Evolutionary conservation across 1,284 basidiomycete species (phyloP).

Genomic region (Exobasidium cylindrosporum): DNA sequence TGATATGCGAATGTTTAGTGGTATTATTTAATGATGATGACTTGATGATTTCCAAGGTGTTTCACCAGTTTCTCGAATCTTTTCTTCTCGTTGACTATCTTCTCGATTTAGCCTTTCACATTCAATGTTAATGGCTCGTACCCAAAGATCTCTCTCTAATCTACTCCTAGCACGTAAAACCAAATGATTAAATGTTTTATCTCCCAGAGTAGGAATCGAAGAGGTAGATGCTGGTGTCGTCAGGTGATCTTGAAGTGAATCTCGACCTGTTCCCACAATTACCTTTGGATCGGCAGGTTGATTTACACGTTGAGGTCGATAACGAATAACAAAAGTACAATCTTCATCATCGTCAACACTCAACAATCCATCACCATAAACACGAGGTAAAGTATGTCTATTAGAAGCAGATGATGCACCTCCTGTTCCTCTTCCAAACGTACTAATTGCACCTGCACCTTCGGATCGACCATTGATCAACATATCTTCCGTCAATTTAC

Average conservation of each 20-base stretch:
- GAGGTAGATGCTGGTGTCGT: slow-evolving; percentile 9
- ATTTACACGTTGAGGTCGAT: slow-evolving; percentile 35
- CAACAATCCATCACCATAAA: slow-evolving; percentile 47
- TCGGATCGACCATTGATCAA: slow-evolving; percentile 35
- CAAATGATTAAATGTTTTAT: slow-evolving; percentile 63
- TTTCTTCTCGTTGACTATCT: slow-evolving; percentile 47
- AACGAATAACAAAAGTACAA: slow-evolving; percentile 52
- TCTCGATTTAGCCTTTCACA: slow-evolving; percentile 67
- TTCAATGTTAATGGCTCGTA: slow-evolving; percentile 76
- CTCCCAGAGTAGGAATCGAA: slow-evolving; percentile 62
- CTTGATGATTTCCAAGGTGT: slow-evolving; percentile 10
- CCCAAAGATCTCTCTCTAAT: slow-evolving; percentile 81
- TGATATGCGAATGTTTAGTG: too few relatives aligned
- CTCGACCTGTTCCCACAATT: background rate
- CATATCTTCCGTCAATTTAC: slow-evolving; percentile 42
- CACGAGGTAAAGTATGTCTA: slow-evolving; percentile 36
- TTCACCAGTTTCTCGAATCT: slow-evolving; percentile 39
- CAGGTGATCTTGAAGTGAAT: background rate
- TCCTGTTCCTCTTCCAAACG: slow-evolving; percentile 15
- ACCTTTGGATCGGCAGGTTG: slow-evolving; percentile 9
- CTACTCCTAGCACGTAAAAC: slow-evolving; percentile 73
- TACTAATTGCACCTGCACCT: slow-evolving; percentile 14
- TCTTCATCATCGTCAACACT: slow-evolving; percentile 51
- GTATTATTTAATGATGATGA: slow-evolving; percentile 1
- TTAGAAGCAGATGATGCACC: slow-evolving; percentile 13